Evolutionary conservation across 495 filamentous ascomycete genomes (phyloP).

Genomic region (Aspergillus ostianus): DNA sequence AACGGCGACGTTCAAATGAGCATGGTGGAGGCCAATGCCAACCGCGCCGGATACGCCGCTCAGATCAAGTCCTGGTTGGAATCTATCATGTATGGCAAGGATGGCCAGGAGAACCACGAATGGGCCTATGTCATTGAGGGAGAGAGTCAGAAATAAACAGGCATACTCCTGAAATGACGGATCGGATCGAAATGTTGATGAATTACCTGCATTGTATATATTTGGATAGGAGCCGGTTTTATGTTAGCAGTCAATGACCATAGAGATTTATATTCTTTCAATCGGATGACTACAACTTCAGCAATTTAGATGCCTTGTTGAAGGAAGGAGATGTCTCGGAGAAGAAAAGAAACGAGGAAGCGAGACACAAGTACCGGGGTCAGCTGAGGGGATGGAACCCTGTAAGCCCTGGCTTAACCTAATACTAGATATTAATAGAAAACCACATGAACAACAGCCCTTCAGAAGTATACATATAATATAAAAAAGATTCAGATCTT

Average conservation of each 20-base stretch:
- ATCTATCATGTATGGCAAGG: conserved; percentile 85
- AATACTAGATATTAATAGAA: no score
- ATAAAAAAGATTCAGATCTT: not conserved
- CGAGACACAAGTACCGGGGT: not conserved
- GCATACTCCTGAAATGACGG: not conserved
- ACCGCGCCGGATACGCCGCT: conserved; percentile 63
- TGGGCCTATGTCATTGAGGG: conserved; percentile 78
- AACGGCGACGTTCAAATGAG: conserved; percentile 67
- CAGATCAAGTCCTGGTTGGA: conserved; percentile 74
- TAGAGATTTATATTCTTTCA: not conserved
- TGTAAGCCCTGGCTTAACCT: no score
- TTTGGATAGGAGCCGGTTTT: conserved; percentile 1
- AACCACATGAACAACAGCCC: no score
- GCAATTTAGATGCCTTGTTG: no score
- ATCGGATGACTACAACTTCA: no score
- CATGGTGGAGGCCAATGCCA: conserved; percentile 59
- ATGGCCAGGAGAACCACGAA: conserved; percentile 71
- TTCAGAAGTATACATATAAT: not conserved
- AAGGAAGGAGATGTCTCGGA: no score
- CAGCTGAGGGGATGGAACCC: not conserved
- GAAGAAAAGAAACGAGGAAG: not conserved
- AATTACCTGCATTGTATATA: not conserved
- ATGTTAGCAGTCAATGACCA: not conserved
- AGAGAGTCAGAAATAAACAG: conserved; percentile 36
- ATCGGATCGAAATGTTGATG: not conserved